Evolutionary conservation across 2,329 filamentous ascomycete species (phyloP), one percentile per base, ranked within the genome.

Genomic region (Pseudonectria buxi): DNA sequence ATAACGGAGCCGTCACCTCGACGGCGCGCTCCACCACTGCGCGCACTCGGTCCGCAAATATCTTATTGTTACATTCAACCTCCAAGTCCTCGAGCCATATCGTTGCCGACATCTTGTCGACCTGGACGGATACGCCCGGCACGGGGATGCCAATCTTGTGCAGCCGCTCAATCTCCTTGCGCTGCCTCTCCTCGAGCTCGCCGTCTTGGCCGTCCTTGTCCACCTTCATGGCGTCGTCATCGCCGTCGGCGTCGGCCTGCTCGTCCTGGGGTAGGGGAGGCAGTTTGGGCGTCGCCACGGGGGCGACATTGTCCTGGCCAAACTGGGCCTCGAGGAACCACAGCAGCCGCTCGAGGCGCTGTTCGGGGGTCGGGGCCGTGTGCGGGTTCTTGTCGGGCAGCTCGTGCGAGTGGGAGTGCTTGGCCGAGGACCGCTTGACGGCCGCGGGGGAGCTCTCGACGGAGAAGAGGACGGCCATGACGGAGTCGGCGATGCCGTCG

Each of bases 281-380:
- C 3, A 78, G 58, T 58, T 79, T 74, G 40, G 87, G 66, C 54
- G 63, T 67, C 26, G 81, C 74, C 46, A 96, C 84, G 4, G 90
- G 88, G 1, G 75, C 71, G 37, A 96, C 80, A 40, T 86, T 82
- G 45, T 92, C 82, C 24, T 78, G 71, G 43, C 92, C 92, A 56
- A 98, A 98, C 59, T 98, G 92, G 3, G 89, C 86, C 68, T 98
- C 92, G 11, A 98, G 81, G 68, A 98, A 95, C 78, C 95, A 86
- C 64, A 94, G 83, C 14, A 98, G 78, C 24, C 90, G 81, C 44
- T 83, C 77, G 27, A 96, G 78, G 27, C 86, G 83, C 49, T 94
- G 86, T 29, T 82, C 71, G 1, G 88, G 72, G 9, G 74, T 74
- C 28, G 87, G 63, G 29, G 83, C 74, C 10, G 81, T 75, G 59